Percentiles rank a stretch among this genome's conserved stretches.
phyloP scores from a whole-genome alignment of 2,329 filamentous ascomycete genomes.

The Xylariomycetidae sp. region DNA sequence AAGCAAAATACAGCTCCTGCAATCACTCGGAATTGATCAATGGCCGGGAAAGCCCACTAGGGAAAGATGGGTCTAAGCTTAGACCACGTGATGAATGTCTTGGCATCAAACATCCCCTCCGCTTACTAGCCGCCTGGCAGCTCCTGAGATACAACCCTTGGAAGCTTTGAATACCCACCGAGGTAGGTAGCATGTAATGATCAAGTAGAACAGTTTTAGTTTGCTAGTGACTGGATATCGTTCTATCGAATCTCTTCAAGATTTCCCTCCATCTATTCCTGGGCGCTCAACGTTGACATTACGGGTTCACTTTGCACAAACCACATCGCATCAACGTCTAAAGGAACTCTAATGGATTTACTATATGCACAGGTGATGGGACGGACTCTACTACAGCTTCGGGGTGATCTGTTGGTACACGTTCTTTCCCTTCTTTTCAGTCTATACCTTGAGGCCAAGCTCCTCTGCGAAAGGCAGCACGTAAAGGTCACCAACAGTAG shows the following conservation, averaged over 20 bases:
- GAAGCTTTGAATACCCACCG: too few relatives aligned
- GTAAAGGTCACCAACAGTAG: slow-evolving; percentile 86
- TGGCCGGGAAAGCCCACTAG: too few relatives aligned
- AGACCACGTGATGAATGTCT: too few relatives aligned
- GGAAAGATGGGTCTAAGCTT: too few relatives aligned
- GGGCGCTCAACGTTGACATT: not conserved
- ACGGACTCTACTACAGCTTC: slow-evolving; percentile 33
- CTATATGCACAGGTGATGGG: slow-evolving; percentile 41
- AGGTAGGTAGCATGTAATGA: not conserved
- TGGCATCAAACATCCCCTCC: too few relatives aligned
- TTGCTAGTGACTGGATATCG: too few relatives aligned
- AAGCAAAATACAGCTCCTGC: slow-evolving; percentile 19
- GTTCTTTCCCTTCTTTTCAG: slow-evolving; percentile 22
- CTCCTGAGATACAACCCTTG: too few relatives aligned
- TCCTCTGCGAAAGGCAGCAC: slow-evolving; percentile 90
- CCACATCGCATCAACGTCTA: slow-evolving; percentile 4
- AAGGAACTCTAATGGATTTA: slow-evolving; percentile 34
- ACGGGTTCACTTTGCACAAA: too few relatives aligned
- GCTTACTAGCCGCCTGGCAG: too few relatives aligned
- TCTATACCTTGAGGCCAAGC: slow-evolving; percentile 90
- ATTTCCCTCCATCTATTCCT: not conserved
- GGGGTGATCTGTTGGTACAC: slow-evolving; percentile 39
- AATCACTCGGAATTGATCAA: too few relatives aligned
- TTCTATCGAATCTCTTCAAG: too few relatives aligned
- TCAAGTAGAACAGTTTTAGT: slow-evolving; percentile 5